Evolutionary conservation across 2,329 filamentous ascomycete species (phyloP), one percentile per base, ranked within the genome.

Genomic region (Clathrospora elynae): DNA sequence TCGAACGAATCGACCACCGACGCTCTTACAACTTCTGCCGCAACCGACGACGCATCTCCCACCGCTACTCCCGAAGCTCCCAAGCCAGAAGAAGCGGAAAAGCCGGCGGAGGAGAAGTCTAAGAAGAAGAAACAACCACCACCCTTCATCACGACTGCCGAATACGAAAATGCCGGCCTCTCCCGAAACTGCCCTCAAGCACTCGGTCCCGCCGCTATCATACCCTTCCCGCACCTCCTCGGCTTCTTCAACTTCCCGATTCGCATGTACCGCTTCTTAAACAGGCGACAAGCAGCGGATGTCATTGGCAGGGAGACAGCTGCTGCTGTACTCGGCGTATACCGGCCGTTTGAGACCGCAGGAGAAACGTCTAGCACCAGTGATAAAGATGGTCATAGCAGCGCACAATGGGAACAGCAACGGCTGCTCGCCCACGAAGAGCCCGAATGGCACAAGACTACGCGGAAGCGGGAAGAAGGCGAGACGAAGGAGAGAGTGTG

Each of bases 161-260:
- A 88, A 69, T 99, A 97, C 71, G 60, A 81, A 6, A 75, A 81
- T 24, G 82, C 87, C 26, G 62, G 73, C 16, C 77, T 90, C 35
- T 85, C 91, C 1, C 66, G 77, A 19, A 76, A 79, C 30, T 80
- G 87, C 29, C 92, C 92, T 3, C 64, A 76, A 50, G 81, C 85
- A 46, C 83, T 99, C 62, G 81, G 85, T 24, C 90, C 90, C 29
- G 84, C 86, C 5, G 76, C 80, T 16, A 78, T 87, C 10, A 79
- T 99, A 46, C 77, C 82, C 28, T 88, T 95, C 70, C 92, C 92
- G 1, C 92, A 97, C 68, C 81, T 96, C 45, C 85, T 99, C 19
- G 93, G 93, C 47, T 95, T 99, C 76, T 75, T 88, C 51, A 92
- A 93, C 73, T 96, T 92, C 2, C 88, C 90, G 1, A 87, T 85